Percentiles rank a stretch among this genome's conserved stretches.
Evolutionary conservation across 352 stramenopile genomes (phyloP).

Genomic region (Globisporangium echinulatum): DNA sequence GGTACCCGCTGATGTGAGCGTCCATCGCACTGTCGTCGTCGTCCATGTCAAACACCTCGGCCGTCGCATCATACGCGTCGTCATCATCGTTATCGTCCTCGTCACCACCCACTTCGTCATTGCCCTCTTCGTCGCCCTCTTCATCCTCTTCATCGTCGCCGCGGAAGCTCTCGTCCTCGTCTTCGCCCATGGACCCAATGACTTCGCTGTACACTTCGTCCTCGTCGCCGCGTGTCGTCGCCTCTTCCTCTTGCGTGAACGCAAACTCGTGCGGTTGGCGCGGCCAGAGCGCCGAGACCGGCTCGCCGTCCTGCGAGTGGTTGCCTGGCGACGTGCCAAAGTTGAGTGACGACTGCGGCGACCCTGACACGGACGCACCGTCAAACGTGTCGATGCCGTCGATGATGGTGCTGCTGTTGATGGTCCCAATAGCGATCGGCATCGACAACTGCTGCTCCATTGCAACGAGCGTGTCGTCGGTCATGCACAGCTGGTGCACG

Average conservation of each 20-base stretch:
- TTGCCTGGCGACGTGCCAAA: constrained; percentile 54
- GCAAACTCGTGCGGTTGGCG: constrained; percentile 78
- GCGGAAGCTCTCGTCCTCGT: constrained; percentile 51
- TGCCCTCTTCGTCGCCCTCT: constrained; percentile 1
- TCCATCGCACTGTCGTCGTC: constrained; percentile 30
- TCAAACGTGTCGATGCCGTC: constrained; percentile 10
- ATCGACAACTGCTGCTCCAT: constrained; percentile 49
- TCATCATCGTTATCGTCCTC: constrained; percentile 17
- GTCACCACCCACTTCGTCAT: constrained; percentile 32
- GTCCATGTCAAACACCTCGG: constrained; percentile 60
- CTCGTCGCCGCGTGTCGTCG: constrained; percentile 35
- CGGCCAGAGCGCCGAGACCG: constrained; percentile 68
- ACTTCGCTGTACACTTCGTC: constrained; percentile 83
- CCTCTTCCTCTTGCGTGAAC: constrained; percentile 81
- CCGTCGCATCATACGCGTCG: constrained; percentile 20
- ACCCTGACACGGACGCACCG: constrained; percentile 35
- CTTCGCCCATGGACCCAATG: constrained; percentile 53
- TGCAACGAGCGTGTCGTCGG: constrained; percentile 38
- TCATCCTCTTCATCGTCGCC: constrained; percentile 33
- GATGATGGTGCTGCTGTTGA: background rate
- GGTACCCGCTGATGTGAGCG: constrained; percentile 9
- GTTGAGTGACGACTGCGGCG: constrained; percentile 60
- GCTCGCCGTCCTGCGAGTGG: constrained; percentile 65
- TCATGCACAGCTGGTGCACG: constrained; percentile 67
- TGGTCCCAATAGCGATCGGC: constrained; percentile 38